A percentile compares a stretch with the other conserved stretches of the same genome.
phyloP scores from a whole-genome alignment of 805 yeast species.

The Lipomyces chichibuensis region DNA sequence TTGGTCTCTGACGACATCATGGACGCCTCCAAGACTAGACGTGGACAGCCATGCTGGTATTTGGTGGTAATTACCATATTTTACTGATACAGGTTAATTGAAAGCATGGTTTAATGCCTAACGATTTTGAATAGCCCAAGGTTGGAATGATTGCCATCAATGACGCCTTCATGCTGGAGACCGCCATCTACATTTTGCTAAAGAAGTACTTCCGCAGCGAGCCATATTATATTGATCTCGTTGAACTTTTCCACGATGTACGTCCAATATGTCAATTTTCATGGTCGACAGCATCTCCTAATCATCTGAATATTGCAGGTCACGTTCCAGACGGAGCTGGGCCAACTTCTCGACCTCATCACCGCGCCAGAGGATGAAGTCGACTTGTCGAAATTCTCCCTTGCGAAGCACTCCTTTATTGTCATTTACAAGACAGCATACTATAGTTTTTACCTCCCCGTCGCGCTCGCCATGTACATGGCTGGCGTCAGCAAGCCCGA shows the following conservation, averaged over 20 bases:
- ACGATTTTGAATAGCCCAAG: conserved; percentile 48
- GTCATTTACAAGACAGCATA: conserved; percentile 97
- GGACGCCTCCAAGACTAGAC: conserved; percentile 94
- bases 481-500: conserved; percentile 71
- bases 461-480: conserved; percentile 92
- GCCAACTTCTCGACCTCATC: conserved; percentile 91
- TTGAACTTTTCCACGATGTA: conserved; percentile 88
- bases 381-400: conserved; percentile 81
- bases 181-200: conserved; percentile 84
- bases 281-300: background rate
- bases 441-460: conserved; percentile 96
- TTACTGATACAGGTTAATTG: background rate
- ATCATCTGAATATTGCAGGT: conserved; percentile 47
- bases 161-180: conserved; percentile 96
- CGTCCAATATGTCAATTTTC: background rate
- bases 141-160: conserved; percentile 95
- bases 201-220: conserved; percentile 86
- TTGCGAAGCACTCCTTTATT: conserved; percentile 90
- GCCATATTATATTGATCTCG: conserved; percentile 79
- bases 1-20: conserved; percentile 98
- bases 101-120: background rate
- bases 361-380: conserved; percentile 97
- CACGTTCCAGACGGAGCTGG: conserved; percentile 96
- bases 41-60: conserved; percentile 99
- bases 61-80: conserved; percentile 41